These are phyloP conservation scores for Fragaria vesca DNA, from an alignment of 306 rosid genomes.

Conservation along the genomic window DNA sequence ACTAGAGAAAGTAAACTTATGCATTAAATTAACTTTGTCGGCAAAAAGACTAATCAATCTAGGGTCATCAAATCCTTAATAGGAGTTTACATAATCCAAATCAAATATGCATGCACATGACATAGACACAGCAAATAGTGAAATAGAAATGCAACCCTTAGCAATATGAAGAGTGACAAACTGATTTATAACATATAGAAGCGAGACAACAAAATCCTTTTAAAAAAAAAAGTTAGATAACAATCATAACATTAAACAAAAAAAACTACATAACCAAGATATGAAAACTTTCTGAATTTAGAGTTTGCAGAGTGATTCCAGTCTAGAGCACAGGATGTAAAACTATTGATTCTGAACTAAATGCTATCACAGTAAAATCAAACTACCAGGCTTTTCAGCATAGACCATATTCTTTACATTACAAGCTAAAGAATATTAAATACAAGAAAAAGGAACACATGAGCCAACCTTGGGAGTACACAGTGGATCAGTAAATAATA, in stretches of 20 bases:
- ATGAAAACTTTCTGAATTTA: not conserved
- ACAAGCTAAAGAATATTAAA: not conserved
- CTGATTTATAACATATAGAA: not conserved
- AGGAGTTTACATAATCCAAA: not conserved
- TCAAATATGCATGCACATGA: not conserved
- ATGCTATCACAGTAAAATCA: not conserved
- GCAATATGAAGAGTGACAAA: not conserved
- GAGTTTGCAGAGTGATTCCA: not conserved
- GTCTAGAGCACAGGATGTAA: not conserved
- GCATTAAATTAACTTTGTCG: not conserved
- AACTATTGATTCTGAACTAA: not conserved
- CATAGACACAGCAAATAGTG: not conserved
- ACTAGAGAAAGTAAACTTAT: not conserved
- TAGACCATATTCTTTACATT: not conserved
- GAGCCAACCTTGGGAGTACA: constrained; percentile 81
- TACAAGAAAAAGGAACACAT: not conserved
- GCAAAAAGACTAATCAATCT: not conserved
- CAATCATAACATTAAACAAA: not conserved
- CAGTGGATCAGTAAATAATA: constrained; percentile 91
- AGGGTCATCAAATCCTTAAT: not conserved
- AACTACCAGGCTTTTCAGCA: not conserved
- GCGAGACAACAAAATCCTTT: not conserved
- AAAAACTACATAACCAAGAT: not conserved
- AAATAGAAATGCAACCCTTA: not conserved
- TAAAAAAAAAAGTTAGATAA: not conserved